Base-by-base conservation (phyloP, 2,329 filamentous ascomycete species). In the Fusarium temperatum region DNA sequence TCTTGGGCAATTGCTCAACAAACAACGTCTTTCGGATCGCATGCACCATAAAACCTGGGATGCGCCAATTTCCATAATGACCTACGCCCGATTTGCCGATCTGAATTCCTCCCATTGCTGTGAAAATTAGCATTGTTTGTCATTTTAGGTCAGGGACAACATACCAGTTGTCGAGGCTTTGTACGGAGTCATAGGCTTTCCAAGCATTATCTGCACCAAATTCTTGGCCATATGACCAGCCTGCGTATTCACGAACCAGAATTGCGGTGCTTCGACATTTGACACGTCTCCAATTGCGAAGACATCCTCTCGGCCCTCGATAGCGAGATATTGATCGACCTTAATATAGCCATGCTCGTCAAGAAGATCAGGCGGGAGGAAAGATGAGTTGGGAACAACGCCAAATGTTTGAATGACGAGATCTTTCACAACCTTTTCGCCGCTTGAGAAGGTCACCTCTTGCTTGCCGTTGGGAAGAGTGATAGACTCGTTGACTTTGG, bases 351-450 rank as follows among this genome's bases (percentile, higher is more conserved):
- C 41, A 5, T 39, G 22, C 18, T 15, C 6, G 6, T 63, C 39
- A 5, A 59, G 26, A 14, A 47, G 24, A 4, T 28, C 18, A 15
- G 41, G 41, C 1, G 35, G 60, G 6, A 63, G 6, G 26, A 47
- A 47, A 6, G 35, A 47, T 22, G 53, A 59, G 22, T 47, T 63
- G 11, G 60, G 53, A 3, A 28, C 8, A 1, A 57, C 32, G 4
- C 60, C 53, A 26, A 63, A 63, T 1, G 60, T 63, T 17, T 41
- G 60, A 47, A 63, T 59, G 22, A 59, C 32, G 17, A 63, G 41
- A 18, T 63, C 53, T 32, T 18, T 28, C 0, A 38, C 26, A 8
- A 20, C 14, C 3, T 22, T 47, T 12, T 62, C 32, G 11, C 51
- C 51, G 2, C 24, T 13, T 2, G 51, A 32, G n/a, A 62, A 24